Evolutionary conservation across 2,329 filamentous ascomycete genomes (phyloP).

Genomic region (Cladobotryum protrusum): DNA sequence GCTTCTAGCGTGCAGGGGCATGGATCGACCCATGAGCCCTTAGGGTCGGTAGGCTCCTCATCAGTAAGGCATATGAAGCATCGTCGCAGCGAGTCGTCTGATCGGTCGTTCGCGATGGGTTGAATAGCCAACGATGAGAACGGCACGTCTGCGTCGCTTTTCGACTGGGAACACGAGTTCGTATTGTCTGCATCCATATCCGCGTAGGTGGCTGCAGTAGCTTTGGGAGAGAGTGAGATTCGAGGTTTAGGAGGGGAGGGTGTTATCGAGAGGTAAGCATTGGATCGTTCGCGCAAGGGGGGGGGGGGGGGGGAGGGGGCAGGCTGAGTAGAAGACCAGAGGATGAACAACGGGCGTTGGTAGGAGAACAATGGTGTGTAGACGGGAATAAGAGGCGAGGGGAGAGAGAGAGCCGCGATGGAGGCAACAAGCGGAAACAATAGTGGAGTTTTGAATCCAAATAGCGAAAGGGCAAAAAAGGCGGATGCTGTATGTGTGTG

Average conservation of each 20-base stretch:
- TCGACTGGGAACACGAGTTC: neutral
- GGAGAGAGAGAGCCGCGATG: neutral
- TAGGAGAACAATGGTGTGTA: neutral
- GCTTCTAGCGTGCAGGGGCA: slow-evolving; percentile 88
- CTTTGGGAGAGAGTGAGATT: too few relatives aligned
- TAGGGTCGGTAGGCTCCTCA: slow-evolving; percentile 42
- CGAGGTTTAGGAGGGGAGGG: too few relatives aligned
- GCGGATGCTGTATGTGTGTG: too few relatives aligned
- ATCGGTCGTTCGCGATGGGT: slow-evolving; percentile 13
- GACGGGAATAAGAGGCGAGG: neutral
- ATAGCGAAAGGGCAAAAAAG: too few relatives aligned
- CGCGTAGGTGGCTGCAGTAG: too few relatives aligned
- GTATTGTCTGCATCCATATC: neutral
- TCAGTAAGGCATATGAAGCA: slow-evolving; percentile 62
- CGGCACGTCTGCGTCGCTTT: neutral
- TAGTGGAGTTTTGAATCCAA: too few relatives aligned
- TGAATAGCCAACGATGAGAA: slow-evolving; percentile 14
- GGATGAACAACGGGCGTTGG: too few relatives aligned
- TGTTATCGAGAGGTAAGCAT: too few relatives aligned
- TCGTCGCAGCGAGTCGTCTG: slow-evolving; percentile 30
- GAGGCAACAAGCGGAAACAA: neutral
- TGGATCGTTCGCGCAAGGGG: too few relatives aligned
- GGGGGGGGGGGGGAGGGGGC: too few relatives aligned
- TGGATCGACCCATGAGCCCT: slow-evolving; percentile 69
- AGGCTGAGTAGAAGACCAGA: too few relatives aligned